Base-by-base conservation (phyloP, 1,139 yeast genomes). In the Taphrina pruni region DNA sequence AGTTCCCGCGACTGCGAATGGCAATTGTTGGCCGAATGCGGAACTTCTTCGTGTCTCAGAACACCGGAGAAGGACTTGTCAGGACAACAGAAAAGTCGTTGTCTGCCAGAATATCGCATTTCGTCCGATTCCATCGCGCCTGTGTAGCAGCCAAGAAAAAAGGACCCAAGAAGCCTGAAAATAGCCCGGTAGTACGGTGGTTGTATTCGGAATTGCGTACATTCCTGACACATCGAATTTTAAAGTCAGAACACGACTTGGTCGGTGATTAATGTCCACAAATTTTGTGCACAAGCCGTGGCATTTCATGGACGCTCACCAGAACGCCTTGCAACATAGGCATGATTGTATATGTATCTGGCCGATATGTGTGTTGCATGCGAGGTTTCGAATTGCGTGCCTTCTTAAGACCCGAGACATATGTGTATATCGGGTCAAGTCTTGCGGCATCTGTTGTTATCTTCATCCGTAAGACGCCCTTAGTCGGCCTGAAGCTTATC, bases 401-500 rank as follows among this genome's bases (percentile, higher is more conserved):
- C 32, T 26, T 26, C 1, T 1, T 26, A 1, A 26, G 32, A 26
- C 1, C 32, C 32, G 32, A 1, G 1, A 26, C 32, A 26, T 1
- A 26, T 26, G 32, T 26, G 32, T 26, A 26, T 26, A 4, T 26
- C 32, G 1, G 32, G 1, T 26, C 32, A 26, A 26, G 32, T 26
- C 1, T 1, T 26, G 32, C 32, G 1, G 32, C 1, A 26, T 26
- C 32, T 26, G 32, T 26, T 26, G 32, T n/a, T n/a, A n/a, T n/a
- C n/a, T n/a, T n/a, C n/a, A n/a, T n/a, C n/a, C n/a, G n/a, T n/a
- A n/a, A n/a, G n/a, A n/a, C n/a, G n/a, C n/a, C n/a, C n/a, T n/a
- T 20, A 41, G 62, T 6, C 56, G 32, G 61, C 20, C 43, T 65
- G 64, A 21, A 65, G 32, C 41, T 65, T 65, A 43, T 57, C 51